Conservation (phyloP, 345 rosid genomes). For the Eutrema yunnanense region DNA sequence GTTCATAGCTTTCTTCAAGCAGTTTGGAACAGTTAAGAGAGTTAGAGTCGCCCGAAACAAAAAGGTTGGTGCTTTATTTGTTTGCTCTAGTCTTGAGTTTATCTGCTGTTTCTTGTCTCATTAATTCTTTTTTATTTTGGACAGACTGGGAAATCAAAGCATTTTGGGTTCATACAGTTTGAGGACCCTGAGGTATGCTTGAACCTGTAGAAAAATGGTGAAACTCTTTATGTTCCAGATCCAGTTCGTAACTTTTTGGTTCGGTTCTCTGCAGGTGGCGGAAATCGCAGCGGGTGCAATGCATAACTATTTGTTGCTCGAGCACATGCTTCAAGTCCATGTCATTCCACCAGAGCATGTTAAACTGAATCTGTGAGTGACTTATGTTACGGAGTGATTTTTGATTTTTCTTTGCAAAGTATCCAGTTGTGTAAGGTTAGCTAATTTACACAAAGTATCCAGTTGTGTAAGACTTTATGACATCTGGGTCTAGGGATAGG, state of each 20-base stretch:
- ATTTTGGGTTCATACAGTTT: slow-evolving; percentile 85
- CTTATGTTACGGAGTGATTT: neutral
- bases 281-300: slow-evolving; percentile 88
- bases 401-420: neutral
- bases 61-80: slow-evolving; percentile 39
- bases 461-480: neutral
- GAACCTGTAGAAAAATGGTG: neutral
- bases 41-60: slow-evolving; percentile 79
- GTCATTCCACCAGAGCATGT: slow-evolving; percentile 60
- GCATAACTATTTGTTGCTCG: slow-evolving; percentile 79
- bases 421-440: neutral
- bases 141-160: slow-evolving; percentile 93
- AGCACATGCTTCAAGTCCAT: slow-evolving; percentile 79
- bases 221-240: neutral
- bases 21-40: slow-evolving; percentile 80
- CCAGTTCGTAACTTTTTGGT: slow-evolving; percentile 1
- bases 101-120: neutral
- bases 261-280: slow-evolving; percentile 57
- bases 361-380: slow-evolving; percentile 73
- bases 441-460: no score
- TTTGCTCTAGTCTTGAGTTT: neutral
- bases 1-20: slow-evolving; percentile 60
- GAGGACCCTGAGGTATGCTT: slow-evolving; percentile 70
- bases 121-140: neutral
- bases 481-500: neutral